Base-by-base conservation (phyloP, 768 basidiomycete species). In the Roridomyces roridus region DNA sequence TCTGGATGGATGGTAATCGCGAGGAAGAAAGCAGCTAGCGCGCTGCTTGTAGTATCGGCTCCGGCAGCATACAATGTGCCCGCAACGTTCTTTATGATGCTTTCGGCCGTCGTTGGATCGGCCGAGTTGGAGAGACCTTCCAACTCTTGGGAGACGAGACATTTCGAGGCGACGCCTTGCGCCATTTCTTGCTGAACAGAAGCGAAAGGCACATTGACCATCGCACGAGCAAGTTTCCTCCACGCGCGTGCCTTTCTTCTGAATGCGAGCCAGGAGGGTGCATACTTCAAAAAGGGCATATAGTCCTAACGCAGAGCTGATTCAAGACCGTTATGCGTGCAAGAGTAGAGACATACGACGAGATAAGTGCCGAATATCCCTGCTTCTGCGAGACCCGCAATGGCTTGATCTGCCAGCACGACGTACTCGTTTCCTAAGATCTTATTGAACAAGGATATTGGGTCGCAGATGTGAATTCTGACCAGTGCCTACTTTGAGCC, bases 351-450 rank as follows among this genome's bases (percentile, higher is more conserved):
- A 69, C 68, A 51, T 68, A 80, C 67, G 41, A 81, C 80, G 14
- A 80, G 66, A 54, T 73, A 81, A 2, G 74, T 72, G 8, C 80
- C 80, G 60, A 76, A 78, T 46, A 77, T 70, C 5, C 76, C 77
- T 10, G 76, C 77, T 31, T 67, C 60, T 25, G 71, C 69, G 18
- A 79, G 68, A 26, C 66, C 67, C 6, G 70, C 65, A 21, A 79
- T 51, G 4, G 78, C 77, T 37, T 70, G 60, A 50, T 79, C 75
- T 17, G 77, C 77, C 21, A 80, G 65, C 1, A 72, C 59, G 18
- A 80, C 73, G 55, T 75, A 80, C 17, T 72, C 59, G 54, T 79
- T 77, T 6, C 72, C 75, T 52, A 36, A 9, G 36, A 34, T 46
- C 20, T 21, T 31, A 49, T 24, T 17, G 29, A 12, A 18, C 4